These are phyloP conservation scores for Bodo saltans DNA, from an alignment of 78 protist genomes.

Conservation along the genomic window DNA sequence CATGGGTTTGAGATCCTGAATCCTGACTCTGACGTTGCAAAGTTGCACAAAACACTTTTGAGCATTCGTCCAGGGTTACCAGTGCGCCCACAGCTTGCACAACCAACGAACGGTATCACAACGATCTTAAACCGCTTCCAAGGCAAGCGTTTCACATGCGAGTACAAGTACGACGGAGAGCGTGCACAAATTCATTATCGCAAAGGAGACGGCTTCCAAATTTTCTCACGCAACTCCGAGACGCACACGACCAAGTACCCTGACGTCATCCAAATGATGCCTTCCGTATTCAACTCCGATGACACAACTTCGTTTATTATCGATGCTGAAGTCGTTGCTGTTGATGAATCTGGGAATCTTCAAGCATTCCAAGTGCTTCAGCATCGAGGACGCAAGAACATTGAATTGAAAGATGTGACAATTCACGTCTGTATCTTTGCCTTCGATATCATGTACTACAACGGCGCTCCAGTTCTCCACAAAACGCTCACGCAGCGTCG, in stretches of 20 bases:
- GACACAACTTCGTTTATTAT: slow-evolving; percentile 66
- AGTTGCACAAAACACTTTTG: too few relatives aligned
- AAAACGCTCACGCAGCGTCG: slow-evolving; percentile 39
- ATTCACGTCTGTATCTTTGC: slow-evolving; percentile 91
- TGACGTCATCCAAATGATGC: slow-evolving; percentile 58
- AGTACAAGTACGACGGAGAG: slow-evolving; percentile 98
- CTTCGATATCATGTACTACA: slow-evolving; percentile 89
- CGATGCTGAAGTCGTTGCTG: slow-evolving; percentile 94
- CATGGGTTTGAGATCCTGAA: not conserved
- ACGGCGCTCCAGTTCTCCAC: slow-evolving; percentile 71
- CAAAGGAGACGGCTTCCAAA: slow-evolving; percentile 51
- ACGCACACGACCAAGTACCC: slow-evolving; percentile 90
- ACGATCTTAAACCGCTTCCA: slow-evolving; percentile 70
- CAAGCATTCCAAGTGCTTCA: slow-evolving; percentile 89
- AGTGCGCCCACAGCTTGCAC: slow-evolving; percentile 94
- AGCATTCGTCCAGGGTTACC: too few relatives aligned
- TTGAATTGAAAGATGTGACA: slow-evolving; percentile 40
- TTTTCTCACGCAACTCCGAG: slow-evolving; percentile 88
- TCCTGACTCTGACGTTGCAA: slow-evolving; percentile 26
- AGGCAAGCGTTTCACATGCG: slow-evolving; percentile 81
- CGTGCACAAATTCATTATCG: slow-evolving; percentile 66
- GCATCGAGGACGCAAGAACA: slow-evolving; percentile 82
- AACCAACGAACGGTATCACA: slow-evolving; percentile 73
- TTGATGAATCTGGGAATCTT: slow-evolving; percentile 59
- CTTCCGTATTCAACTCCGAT: not conserved